Evolutionary conservation across 2,329 filamentous ascomycete species (phyloP), one percentile per base, ranked within the genome.

Genomic region (Myrmaecium sp.): DNA sequence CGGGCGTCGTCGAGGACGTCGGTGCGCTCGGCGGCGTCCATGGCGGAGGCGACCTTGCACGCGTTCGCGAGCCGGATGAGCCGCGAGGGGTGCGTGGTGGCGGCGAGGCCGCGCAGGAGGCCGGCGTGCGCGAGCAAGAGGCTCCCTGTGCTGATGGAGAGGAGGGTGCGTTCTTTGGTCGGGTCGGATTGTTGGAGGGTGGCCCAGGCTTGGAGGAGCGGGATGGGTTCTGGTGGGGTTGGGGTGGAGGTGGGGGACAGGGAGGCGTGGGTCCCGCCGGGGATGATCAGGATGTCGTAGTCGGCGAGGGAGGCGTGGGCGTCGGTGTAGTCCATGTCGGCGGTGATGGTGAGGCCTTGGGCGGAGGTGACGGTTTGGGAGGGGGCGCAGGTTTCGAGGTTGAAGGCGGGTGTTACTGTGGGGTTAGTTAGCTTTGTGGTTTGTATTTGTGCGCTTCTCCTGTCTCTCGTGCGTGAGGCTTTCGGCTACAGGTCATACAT

Each of bases 1-100:
- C 80, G 68, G n/a, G n/a, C n/a, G 44, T 80, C 74, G 45, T 89
- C 79, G 44, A 86, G 66, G 36, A 89, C 76, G 44, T 89, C 79
- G 41, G 78, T 82, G 45, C 78, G 74, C 58, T 83, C 75, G 30
- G 70, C 66, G 38, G 77, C 60, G 49, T 79, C 71, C 35, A 71
- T 64, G 31, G 69, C 68, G 23, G 76, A 68, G 25, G 72, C 69
- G 36, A 80, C 72, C 50, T 76, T 78, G 62, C 77, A 83, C 39
- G 83, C 56, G 41, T 73, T 83, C 62, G 89, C 81, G 45, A 91
- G 71, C 37, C 69, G 75, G 49, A 79, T 82, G 42, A 83, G 65
- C 55, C 63, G 73, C 53, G 89, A 78, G 33, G 78, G 74, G 52
- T 89, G 81, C 31, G 78, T 86, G 35, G 81, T 91, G 40, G 78